phyloP scores from a whole-genome alignment of 768 basidiomycete genomes.

The Suillus fuscotomentosus region DNA sequence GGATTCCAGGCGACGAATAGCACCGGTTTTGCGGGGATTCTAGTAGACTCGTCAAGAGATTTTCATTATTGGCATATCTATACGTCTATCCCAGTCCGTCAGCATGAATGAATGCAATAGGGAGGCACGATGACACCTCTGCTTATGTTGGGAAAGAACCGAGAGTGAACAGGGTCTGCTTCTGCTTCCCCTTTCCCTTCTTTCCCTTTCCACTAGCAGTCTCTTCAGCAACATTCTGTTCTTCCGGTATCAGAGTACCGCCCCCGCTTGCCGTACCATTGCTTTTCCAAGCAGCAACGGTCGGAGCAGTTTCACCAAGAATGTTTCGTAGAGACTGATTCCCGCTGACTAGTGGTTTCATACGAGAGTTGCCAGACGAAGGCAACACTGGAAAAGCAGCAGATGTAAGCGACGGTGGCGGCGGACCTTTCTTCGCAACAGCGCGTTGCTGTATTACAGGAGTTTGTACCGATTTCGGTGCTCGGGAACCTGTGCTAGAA shows the following conservation, averaged over 20 bases:
- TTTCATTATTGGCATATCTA: background rate
- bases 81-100: background rate
- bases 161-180: conserved; percentile 78
- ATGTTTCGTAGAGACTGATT: conserved; percentile 70
- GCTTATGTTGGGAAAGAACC: conserved; percentile 44
- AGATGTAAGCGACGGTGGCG: conserved; percentile 46
- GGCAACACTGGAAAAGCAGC: conserved; percentile 74
- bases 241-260: conserved; percentile 11
- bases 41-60: background rate
- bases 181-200: conserved; percentile 81
- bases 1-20: background rate
- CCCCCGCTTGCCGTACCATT: conserved; percentile 27
- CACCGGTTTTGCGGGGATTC: background rate
- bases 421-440: background rate
- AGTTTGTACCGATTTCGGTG: conserved; percentile 19
- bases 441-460: conserved; percentile 6
- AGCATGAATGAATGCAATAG: background rate
- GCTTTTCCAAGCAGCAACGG: conserved; percentile 32
- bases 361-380: conserved; percentile 35
- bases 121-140: background rate
- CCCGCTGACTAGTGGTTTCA: conserved; percentile 51
- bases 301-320: conserved; percentile 41
- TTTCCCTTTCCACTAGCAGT: conserved; percentile 46
- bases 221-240: conserved; percentile 6
- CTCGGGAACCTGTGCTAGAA: conserved; percentile 18